Percentiles rank a stretch among this genome's conserved stretches.
Conservation (phyloP, 768 basidiomycete species). For the Serendipita indica region DNA sequence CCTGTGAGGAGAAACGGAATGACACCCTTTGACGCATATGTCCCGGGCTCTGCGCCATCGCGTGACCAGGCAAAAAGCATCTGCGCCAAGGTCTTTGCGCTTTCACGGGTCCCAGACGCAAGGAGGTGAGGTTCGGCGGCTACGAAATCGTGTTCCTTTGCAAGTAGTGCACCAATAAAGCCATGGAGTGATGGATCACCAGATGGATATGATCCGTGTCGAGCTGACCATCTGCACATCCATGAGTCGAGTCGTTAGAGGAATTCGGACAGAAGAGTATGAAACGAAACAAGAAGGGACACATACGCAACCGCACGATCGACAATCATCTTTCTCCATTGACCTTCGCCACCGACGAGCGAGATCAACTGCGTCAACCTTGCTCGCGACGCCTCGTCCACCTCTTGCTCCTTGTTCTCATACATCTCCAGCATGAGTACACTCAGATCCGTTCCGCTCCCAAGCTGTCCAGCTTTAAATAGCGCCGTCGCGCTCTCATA, state of each 20-base stretch:
- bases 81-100: constrained; percentile 70
- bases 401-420: constrained; percentile 51
- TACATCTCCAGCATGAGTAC: constrained; percentile 73
- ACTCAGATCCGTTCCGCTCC: constrained; percentile 79
- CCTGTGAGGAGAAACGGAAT: constrained; percentile 81
- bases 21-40: constrained; percentile 71
- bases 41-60: constrained; percentile 33
- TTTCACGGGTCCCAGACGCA: constrained; percentile 76
- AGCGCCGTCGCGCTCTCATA: constrained; percentile 82
- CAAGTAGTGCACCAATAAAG: constrained; percentile 77
- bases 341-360: constrained; percentile 56
- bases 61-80: constrained; percentile 69
- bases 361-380: constrained; percentile 86
- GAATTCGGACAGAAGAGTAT: constrained; percentile 16
- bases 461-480: constrained; percentile 73
- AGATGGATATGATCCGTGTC: constrained; percentile 58
- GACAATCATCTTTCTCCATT: constrained; percentile 84
- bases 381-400: constrained; percentile 68
- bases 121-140: constrained; percentile 71
- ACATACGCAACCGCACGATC: constrained; percentile 72
- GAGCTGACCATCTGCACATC: constrained; percentile 64
- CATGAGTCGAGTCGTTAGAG: constrained; percentile 1
- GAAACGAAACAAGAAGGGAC: constrained; percentile 1
- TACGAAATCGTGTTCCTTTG: constrained; percentile 68
- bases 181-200: constrained; percentile 83